Percentiles rank a stretch among this genome's conserved stretches.
Conservation (phyloP, 2,329 filamentous ascomycete species). For the Penicillium fuscoglaucum region DNA sequence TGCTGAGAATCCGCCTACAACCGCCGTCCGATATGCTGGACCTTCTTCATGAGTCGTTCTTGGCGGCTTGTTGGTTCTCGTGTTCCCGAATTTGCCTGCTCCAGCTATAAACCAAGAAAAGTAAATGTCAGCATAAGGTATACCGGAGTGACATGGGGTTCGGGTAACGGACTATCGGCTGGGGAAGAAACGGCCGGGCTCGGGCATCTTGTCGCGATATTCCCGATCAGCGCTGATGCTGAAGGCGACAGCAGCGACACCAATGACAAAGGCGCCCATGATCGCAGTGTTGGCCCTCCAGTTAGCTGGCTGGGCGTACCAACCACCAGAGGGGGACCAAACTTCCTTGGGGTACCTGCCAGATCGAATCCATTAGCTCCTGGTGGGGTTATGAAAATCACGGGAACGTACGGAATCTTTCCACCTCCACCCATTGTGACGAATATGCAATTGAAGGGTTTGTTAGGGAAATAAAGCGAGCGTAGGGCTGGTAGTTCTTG, state of each 20-base stretch:
- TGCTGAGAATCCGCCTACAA: slow-evolving; percentile 27
- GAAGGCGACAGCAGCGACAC: slow-evolving; percentile 68
- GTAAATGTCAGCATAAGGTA: slow-evolving; percentile 20
- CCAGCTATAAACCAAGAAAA: slow-evolving; percentile 54
- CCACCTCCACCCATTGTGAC: slow-evolving; percentile 70
- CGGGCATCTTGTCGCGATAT: slow-evolving; percentile 71
- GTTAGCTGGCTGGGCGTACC: slow-evolving; percentile 93
- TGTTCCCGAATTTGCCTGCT: slow-evolving; percentile 70
- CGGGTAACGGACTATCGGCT: slow-evolving; percentile 70
- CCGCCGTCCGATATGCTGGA: slow-evolving; percentile 18
- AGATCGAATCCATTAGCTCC: slow-evolving; percentile 26
- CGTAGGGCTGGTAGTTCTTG: slow-evolving; percentile 27
- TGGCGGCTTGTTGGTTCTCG: slow-evolving; percentile 54
- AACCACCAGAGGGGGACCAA: slow-evolving; percentile 97
- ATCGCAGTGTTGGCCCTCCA: slow-evolving; percentile 91
- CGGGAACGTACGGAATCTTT: slow-evolving; percentile 64
- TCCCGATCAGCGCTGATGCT: slow-evolving; percentile 74
- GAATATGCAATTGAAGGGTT: slow-evolving; percentile 25
- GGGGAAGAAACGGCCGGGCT: slow-evolving; percentile 74
- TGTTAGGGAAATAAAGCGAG: slow-evolving; percentile 24
- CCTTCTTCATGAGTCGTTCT: slow-evolving; percentile 39
- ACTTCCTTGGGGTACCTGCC: slow-evolving; percentile 94
- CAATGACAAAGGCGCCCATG: slow-evolving; percentile 66
- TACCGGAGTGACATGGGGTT: slow-evolving; percentile 5
- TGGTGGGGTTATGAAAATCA: slow-evolving; percentile 41